These are phyloP conservation scores for Ajuga chamaepitys DNA, from an alignment of 257 asterid species.

Conservation along the genomic window DNA sequence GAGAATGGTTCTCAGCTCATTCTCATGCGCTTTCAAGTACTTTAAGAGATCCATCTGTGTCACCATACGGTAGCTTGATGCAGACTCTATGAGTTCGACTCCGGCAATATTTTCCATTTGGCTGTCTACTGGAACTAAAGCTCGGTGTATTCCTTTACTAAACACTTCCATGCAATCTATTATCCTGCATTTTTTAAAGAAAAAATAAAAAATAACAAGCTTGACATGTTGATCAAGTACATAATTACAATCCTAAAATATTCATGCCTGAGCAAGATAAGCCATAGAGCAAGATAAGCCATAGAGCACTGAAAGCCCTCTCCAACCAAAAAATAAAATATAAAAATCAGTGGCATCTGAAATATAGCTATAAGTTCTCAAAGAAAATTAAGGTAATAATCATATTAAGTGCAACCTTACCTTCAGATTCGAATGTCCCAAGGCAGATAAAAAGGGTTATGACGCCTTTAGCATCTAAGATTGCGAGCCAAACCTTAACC, in stretches of 20 bases:
- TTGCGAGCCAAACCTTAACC: background rate
- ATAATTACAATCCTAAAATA: background rate
- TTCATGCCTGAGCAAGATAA: background rate
- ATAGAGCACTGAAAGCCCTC: too few species aligned
- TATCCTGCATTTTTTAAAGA: too few species aligned
- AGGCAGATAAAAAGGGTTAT: too few species aligned
- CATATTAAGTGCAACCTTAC: background rate
- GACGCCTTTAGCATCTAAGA: background rate
- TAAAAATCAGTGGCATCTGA: too few species aligned
- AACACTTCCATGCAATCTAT: slow-evolving; percentile 90
- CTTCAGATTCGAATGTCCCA: background rate
- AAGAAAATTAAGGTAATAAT: too few species aligned
- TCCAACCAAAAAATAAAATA: too few species aligned
- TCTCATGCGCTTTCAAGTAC: slow-evolving; percentile 43
- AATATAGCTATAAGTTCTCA: too few species aligned
- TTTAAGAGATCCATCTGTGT: slow-evolving; percentile 77
- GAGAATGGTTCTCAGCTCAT: slow-evolving; percentile 41
- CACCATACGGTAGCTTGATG: slow-evolving; percentile 72
- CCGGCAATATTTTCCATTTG: slow-evolving; percentile 57
- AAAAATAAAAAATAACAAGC: background rate
- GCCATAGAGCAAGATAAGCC: too few species aligned
- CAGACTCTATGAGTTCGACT: slow-evolving; percentile 72
- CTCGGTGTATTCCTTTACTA: slow-evolving; percentile 84
- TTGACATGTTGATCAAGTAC: background rate
- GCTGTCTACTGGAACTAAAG: slow-evolving; percentile 74